phyloP scores from a whole-genome alignment of 2,329 filamentous ascomycete genomes.

The Chrysoporthe deuterocubensis region DNA sequence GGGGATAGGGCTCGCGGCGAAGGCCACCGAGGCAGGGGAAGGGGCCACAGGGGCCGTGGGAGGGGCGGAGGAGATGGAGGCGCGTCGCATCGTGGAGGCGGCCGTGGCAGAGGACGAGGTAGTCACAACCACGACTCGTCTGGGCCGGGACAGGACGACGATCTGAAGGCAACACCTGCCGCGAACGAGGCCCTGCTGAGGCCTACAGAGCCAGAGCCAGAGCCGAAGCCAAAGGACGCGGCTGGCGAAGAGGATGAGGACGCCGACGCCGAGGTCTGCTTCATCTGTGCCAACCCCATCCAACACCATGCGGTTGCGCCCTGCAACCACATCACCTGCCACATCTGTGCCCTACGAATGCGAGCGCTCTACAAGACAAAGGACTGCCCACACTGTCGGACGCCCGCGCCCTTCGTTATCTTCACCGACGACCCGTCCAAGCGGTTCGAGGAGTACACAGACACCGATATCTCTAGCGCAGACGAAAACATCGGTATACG shows the following conservation, averaged over 20 bases:
- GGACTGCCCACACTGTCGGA: slow-evolving; percentile 92
- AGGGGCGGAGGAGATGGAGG: slow-evolving; percentile 41
- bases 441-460: slow-evolving; percentile 80
- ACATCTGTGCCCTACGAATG: slow-evolving; percentile 91
- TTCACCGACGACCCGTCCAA: slow-evolving; percentile 87
- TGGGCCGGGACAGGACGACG: slow-evolving; percentile 19
- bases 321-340: slow-evolving; percentile 95
- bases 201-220: not conserved
- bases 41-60: slow-evolving; percentile 48
- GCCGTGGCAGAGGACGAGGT: slow-evolving; percentile 40
- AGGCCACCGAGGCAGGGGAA: slow-evolving; percentile 45
- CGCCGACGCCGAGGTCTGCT: slow-evolving; percentile 82
- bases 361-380: slow-evolving; percentile 95
- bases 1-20: slow-evolving; percentile 36
- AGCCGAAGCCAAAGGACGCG: slow-evolving; percentile 22
- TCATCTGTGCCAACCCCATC: slow-evolving; percentile 93
- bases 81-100: slow-evolving; percentile 42
- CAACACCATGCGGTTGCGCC: slow-evolving; percentile 87
- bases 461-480: slow-evolving; percentile 72
- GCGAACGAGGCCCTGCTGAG: slow-evolving; percentile 23
- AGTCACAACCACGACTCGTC: slow-evolving; percentile 28
- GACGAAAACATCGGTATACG: slow-evolving; percentile 90
- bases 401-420: slow-evolving; percentile 78
- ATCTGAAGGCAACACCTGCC: slow-evolving; percentile 18
- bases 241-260: slow-evolving; percentile 32